These are phyloP conservation scores for Colletotrichum shisoi DNA, from an alignment of 2,329 filamentous ascomycete species.

Conservation along the genomic window DNA sequence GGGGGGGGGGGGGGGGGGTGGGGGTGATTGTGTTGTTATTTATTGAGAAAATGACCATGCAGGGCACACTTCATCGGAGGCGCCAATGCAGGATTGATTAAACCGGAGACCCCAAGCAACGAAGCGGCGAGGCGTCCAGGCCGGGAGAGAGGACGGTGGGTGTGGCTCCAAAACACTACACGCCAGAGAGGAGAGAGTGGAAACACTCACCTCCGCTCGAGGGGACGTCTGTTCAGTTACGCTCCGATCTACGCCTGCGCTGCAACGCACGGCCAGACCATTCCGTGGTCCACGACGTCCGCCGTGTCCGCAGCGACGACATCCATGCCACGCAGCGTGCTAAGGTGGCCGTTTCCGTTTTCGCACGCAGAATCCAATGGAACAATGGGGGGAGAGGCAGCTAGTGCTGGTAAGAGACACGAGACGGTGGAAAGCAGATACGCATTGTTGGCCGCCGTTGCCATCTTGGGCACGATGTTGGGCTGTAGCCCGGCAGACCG, in stretches of 20 bases:
- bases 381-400: slow-evolving; percentile 21
- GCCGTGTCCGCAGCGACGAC: slow-evolving; percentile 28
- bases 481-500: slow-evolving; percentile 14
- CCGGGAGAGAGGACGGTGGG: slow-evolving; percentile 19
- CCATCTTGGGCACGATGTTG: slow-evolving; percentile 15
- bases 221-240: slow-evolving; percentile 19
- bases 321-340: slow-evolving; percentile 25
- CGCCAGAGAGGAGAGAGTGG: slow-evolving; percentile 1
- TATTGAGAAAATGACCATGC: slow-evolving; percentile 29
- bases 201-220: slow-evolving; percentile 5
- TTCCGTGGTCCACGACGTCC: slow-evolving; percentile 26
- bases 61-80: slow-evolving; percentile 35
- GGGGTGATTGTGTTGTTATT: slow-evolving; percentile 18
- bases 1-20: slow-evolving; percentile 22
- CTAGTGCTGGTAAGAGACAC: slow-evolving; percentile 9
- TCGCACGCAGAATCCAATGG: slow-evolving; percentile 33
- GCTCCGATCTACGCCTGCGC: slow-evolving; percentile 21
- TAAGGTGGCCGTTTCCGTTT: slow-evolving; percentile 37
- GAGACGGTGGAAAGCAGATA: background rate
- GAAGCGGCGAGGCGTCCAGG: slow-evolving; percentile 15
- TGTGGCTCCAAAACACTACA: slow-evolving; percentile 23
- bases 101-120: slow-evolving; percentile 31
- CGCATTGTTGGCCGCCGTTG: slow-evolving; percentile 3
- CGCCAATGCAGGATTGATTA: slow-evolving; percentile 36
- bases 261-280: slow-evolving; percentile 38